Evolutionary conservation across 169 alveolate species (phyloP).

Genomic region (Plasmodium falciparum): DNA sequence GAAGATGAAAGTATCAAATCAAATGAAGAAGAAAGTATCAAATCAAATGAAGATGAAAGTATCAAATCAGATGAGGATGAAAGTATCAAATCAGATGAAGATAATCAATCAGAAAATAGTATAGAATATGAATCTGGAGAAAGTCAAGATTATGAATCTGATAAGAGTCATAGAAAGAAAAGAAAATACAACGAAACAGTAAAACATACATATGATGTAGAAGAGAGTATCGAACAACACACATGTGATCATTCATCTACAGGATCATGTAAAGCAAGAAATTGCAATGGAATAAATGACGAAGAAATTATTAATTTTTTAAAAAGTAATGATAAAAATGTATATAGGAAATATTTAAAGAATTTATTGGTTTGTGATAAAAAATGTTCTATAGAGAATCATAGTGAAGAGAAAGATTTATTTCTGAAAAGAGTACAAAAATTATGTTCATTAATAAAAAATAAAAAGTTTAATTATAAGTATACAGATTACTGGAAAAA

Average conservation of each 20-base stretch:
- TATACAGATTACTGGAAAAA: conserved; percentile 21
- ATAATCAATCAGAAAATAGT: not conserved
- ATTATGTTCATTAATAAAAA: conserved; percentile 46
- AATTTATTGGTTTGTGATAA: conserved; percentile 23
- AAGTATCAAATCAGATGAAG: not conserved
- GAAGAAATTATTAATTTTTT: conserved; percentile 28
- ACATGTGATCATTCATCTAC: too few relatives aligned
- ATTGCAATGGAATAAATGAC: conserved; percentile 5
- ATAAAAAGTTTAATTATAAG: conserved; percentile 52
- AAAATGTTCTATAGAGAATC: conserved; percentile 31
- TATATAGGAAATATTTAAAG: conserved; percentile 24
- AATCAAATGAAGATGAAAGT: not conserved
- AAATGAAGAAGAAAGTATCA: conserved; percentile 1
- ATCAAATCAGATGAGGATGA: not conserved
- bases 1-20: not conserved
- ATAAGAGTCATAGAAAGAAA: not conserved
- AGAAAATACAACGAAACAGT: too few relatives aligned
- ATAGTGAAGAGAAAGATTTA: conserved; percentile 29
- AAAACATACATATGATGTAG: too few relatives aligned
- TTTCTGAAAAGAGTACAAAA: conserved; percentile 53
- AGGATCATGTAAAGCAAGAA: not conserved
- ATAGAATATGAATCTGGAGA: not conserved
- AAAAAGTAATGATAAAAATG: conserved; percentile 10
- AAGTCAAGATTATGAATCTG: not conserved
- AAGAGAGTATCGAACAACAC: too few relatives aligned